These are phyloP conservation scores for Neofusicoccum cordaticola DNA, from an alignment of 2,329 filamentous ascomycete genomes.

Conservation along the genomic window DNA sequence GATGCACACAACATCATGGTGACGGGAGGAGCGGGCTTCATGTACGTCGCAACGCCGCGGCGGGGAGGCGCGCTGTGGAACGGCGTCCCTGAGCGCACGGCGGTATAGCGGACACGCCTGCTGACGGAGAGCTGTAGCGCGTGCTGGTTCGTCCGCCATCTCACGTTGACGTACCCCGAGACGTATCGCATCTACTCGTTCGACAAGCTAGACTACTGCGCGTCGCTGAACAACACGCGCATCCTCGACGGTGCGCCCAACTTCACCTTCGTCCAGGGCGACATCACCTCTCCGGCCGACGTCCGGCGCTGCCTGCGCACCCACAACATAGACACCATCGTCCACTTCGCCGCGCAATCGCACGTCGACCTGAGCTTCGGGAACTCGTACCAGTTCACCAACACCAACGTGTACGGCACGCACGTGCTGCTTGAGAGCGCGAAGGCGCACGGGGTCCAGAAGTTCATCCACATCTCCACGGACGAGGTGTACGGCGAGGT, in stretches of 20 bases:
- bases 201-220: conserved; percentile 81
- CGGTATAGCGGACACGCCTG: background rate
- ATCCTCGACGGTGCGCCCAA: conserved; percentile 65
- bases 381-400: conserved; percentile 77
- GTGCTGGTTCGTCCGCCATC: conserved; percentile 78
- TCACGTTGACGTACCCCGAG: conserved; percentile 69
- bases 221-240: conserved; percentile 75
- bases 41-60: conserved; percentile 54
- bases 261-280: conserved; percentile 76
- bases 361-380: conserved; percentile 81
- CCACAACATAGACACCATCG: conserved; percentile 72
- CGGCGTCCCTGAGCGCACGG: background rate
- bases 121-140: conserved; percentile 52
- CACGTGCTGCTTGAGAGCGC: conserved; percentile 77
- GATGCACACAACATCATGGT: conserved; percentile 79
- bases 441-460: conserved; percentile 65
- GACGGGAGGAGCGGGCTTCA: conserved; percentile 81
- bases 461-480: conserved; percentile 79
- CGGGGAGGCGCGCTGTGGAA: conserved; percentile 9
- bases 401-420: conserved; percentile 81
- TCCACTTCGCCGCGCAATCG: conserved; percentile 83
- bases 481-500: conserved; percentile 86
- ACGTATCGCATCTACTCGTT: conserved; percentile 79
- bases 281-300: conserved; percentile 68
- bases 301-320: conserved; percentile 69